Conservation (phyloP, 139 green algal species). For the Desmodesmus armatus region DNA sequence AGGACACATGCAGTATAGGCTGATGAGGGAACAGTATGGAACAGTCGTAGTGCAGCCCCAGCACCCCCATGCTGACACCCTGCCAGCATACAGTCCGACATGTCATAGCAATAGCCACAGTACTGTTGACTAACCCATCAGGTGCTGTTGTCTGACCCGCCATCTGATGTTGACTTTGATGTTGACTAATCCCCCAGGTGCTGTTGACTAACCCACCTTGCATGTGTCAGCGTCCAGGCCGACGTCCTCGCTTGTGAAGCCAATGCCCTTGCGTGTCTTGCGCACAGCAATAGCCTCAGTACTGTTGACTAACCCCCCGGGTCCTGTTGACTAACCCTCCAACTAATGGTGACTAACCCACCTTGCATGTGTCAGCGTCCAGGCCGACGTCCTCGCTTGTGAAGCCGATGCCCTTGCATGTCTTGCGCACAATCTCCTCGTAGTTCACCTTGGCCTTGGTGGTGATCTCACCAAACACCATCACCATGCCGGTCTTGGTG, state of each 20-base stretch:
- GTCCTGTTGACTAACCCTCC: background rate
- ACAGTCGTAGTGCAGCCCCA: too few relatives aligned
- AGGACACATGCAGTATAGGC: too few relatives aligned
- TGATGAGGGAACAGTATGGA: too few relatives aligned
- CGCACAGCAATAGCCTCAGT: too few relatives aligned
- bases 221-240: constrained; percentile 97
- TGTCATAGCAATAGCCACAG: too few relatives aligned
- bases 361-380: constrained; percentile 97
- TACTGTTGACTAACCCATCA: too few relatives aligned
- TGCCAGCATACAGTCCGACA: too few relatives aligned
- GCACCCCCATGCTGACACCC: too few relatives aligned
- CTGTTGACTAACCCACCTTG: constrained; percentile 82
- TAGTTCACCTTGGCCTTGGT: constrained; percentile 99
- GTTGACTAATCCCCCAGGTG: too few relatives aligned
- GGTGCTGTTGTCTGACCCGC: too few relatives aligned
- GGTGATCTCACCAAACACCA: constrained; percentile 99
- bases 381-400: constrained; percentile 94
- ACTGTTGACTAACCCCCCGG: background rate
- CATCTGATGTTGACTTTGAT: too few relatives aligned
- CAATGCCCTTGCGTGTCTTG: constrained; percentile 85
- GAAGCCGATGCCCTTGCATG: constrained; percentile 94
- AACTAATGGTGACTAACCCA: constrained; percentile 36
- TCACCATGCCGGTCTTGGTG: constrained; percentile 99
- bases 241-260: constrained; percentile 95
- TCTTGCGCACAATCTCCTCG: constrained; percentile 87